phyloP scores from a whole-genome alignment of 1,284 basidiomycete genomes.

The Hymenochaete sp. region DNA sequence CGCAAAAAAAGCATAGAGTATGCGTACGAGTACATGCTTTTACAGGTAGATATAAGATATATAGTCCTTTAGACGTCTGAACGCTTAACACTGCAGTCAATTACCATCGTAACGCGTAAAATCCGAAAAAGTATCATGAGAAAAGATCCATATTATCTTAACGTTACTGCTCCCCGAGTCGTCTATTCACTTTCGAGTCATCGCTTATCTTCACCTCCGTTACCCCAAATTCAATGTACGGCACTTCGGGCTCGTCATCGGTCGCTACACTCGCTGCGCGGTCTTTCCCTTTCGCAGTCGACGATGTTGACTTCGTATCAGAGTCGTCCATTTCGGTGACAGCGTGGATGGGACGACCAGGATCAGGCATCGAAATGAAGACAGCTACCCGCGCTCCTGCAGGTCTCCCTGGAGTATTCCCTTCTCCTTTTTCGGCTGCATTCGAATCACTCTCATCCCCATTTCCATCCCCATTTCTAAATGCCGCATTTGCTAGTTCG shows the following conservation, averaged over 20 bases:
- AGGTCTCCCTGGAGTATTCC: neutral
- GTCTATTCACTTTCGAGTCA: too few species aligned
- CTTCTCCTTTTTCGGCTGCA: neutral
- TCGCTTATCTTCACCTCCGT: too few species aligned
- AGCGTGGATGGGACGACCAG: slow-evolving; percentile 19
- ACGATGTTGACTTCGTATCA: neutral
- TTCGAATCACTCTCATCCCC: neutral
- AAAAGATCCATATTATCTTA: too few species aligned
- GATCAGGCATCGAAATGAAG: slow-evolving; percentile 46
- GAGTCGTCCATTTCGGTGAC: neutral
- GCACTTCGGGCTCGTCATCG: slow-evolving; percentile 34
- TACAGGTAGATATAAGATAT: too few species aligned
- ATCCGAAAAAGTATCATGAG: too few species aligned
- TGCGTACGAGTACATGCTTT: too few species aligned
- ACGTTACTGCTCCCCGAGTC: too few species aligned
- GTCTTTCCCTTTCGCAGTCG: slow-evolving; percentile 9
- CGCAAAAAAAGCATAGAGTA: too few species aligned
- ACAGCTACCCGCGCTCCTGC: slow-evolving; percentile 33
- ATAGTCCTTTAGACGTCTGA: too few species aligned
- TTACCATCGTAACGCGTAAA: too few species aligned
- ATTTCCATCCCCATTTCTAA: too few species aligned
- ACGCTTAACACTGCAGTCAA: too few species aligned
- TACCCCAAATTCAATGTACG: slow-evolving; percentile 42
- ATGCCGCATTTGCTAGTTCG: slow-evolving; percentile 7
- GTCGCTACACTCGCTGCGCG: neutral